Base-by-base conservation (phyloP, 1,284 basidiomycete species). In the Takashimella koratensis region DNA sequence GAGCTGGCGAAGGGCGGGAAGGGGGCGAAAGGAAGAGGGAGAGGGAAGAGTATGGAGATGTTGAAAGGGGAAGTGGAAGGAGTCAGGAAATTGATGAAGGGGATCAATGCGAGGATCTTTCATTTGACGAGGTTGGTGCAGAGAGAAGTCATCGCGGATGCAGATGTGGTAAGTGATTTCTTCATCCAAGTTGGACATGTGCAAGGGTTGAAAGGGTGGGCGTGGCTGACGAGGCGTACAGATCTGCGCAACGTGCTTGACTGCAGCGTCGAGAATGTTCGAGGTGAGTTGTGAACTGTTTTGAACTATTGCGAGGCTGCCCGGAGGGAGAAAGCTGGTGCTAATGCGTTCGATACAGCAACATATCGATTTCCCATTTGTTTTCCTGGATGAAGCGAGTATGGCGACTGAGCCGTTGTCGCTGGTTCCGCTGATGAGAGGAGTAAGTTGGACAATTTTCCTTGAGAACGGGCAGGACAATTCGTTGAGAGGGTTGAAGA, bases 331-430 rank as follows among this genome's bases (percentile, higher is more conserved):
- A 36, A 8, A 36, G 30, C 10, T 8, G 16, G 16, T 36, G 30
- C 16, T 36, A 36, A 36, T 36, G 10, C 10, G 30, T 8, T 8
- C 16, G 16, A 36, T 16, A 36, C 8, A 36, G 30, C 30, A 36
- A 36, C 16, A 84, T 16, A 81, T 86, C 43, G 93, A 97, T 68
- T 94, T 96, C 67, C 94, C 93, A 1, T 82, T 96, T 27, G 91
- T 97, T 5, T 93, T 96, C 67, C 77, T 97, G 24, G 93, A 97
- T 71, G 94, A 97, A 75, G 93, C 91, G 2, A 90, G 88, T 8
- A 96, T 95, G 90, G 92, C 90, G 11, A 95, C 91, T 1, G 93
- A 97, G 75, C 90, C 92, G 13, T 84, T 88, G 21, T 86, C 87
- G 11, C 76, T 93, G 43, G 84, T 94, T 53, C 88, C 90, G 0